Percentiles rank a stretch among this genome's conserved stretches.
phyloP scores from a whole-genome alignment of 2,329 filamentous ascomycete species.

The Penicillium sclerotiorum region DNA sequence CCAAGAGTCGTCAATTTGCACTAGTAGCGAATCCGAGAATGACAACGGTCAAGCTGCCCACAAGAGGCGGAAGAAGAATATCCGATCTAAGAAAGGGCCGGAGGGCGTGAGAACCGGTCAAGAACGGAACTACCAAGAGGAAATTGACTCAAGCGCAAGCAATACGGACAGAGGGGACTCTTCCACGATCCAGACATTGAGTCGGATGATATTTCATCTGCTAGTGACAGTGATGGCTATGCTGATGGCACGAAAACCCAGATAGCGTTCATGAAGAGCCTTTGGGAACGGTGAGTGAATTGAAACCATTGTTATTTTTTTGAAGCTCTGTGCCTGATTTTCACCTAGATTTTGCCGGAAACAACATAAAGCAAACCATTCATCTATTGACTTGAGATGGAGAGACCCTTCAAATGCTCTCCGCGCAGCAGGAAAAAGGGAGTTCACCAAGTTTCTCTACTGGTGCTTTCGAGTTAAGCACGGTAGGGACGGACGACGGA shows the following conservation, averaged over 20 bases:
- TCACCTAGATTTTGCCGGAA: not conserved
- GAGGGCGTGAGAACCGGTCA: no score
- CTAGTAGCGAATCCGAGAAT: no score
- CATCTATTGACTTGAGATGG: not conserved
- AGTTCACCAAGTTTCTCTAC: conserved; percentile 19
- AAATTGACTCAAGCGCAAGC: not conserved
- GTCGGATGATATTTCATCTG: not conserved
- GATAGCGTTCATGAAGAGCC: not conserved
- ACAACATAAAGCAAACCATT: not conserved
- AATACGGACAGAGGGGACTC: not conserved
- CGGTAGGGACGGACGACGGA: conserved; percentile 8
- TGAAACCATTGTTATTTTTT: not conserved
- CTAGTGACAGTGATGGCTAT: not conserved
- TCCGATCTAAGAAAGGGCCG: no score
- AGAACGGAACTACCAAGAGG: not conserved
- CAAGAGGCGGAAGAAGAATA: no score
- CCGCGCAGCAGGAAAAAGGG: not conserved
- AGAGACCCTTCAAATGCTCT: not conserved
- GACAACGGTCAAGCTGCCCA: no score
- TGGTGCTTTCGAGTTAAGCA: conserved; percentile 23
- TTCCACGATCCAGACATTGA: not conserved
- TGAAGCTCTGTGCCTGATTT: not conserved
- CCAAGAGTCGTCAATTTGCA: no score
- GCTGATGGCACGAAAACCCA: not conserved
- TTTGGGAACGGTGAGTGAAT: not conserved